phyloP scores from a whole-genome alignment of 2,329 filamentous ascomycete species.

The Penicillium sp. region DNA sequence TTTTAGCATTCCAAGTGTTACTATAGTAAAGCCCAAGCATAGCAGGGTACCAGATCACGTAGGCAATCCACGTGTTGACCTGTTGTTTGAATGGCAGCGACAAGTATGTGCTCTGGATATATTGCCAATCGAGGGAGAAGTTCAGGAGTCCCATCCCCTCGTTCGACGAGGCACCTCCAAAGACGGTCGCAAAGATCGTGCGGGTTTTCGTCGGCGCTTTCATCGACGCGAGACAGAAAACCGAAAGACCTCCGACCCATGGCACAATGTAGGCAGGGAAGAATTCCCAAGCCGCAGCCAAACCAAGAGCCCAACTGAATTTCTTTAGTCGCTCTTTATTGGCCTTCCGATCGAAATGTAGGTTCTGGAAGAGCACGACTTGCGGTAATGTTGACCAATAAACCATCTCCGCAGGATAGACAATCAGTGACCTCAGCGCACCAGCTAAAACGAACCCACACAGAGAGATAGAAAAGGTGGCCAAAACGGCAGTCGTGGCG shows the following conservation, averaged over 20 bases:
- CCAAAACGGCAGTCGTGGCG: conserved; percentile 24
- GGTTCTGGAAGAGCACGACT: conserved; percentile 35
- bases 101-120: conserved; percentile 12
- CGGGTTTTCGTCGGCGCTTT: conserved; percentile 7
- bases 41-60: conserved; percentile 18
- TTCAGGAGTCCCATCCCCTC: conserved; percentile 27
- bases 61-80: conserved; percentile 21
- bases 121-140: conserved; percentile 28
- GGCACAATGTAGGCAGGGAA: conserved; percentile 29
- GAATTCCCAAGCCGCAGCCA: conserved; percentile 22
- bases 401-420: conserved; percentile 37
- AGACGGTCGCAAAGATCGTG: conserved; percentile 10
- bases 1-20: conserved; percentile 24
- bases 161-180: conserved; percentile 26
- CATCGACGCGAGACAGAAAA: conserved; percentile 18
- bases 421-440: conserved; percentile 30
- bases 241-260: conserved; percentile 25
- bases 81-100: conserved; percentile 20
- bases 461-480: conserved; percentile 16
- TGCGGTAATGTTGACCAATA: conserved; percentile 35
- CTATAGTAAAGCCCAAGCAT: conserved; percentile 27
- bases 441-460: conserved; percentile 33
- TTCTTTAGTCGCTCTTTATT: conserved; percentile 13
- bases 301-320: conserved; percentile 33
- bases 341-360: conserved; percentile 27